A percentile compares a stretch with the other conserved stretches of the same genome.
Conservation (phyloP, 257 asterid genomes). For the Ajuga chamaepitys region DNA sequence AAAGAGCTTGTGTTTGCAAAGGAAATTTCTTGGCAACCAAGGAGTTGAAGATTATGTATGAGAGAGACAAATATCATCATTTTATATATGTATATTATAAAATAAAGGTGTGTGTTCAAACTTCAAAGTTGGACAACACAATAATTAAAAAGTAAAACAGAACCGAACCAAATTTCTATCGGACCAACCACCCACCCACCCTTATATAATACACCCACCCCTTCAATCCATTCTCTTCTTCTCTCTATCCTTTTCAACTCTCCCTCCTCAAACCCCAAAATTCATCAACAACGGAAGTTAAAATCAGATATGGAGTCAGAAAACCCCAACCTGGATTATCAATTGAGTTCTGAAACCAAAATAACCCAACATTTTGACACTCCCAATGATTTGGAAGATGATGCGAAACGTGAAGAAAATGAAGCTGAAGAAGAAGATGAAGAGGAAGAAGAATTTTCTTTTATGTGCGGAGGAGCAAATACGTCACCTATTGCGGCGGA, state of each 20-base stretch:
- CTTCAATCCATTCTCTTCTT: conserved; percentile 10
- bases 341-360: conserved; percentile 7
- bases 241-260: neutral
- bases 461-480: conserved; percentile 39
- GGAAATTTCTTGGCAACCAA: conserved; percentile 13
- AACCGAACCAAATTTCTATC: conserved; percentile 11
- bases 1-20: too few species aligned
- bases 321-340: conserved; percentile 1
- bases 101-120: conserved; percentile 20
- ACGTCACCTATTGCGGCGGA: conserved; percentile 72
- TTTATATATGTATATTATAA: too few species aligned
- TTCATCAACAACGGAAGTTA: neutral
- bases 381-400: neutral
- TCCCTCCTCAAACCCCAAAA: neutral
- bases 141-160: neutral
- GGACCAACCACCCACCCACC: conserved; percentile 3
- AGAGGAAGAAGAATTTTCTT: conserved; percentile 61
- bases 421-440: conserved; percentile 3
- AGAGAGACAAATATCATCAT: conserved; percentile 14
- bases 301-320: conserved; percentile 21
- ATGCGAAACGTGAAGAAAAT: conserved; percentile 3
- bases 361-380: conserved; percentile 15
- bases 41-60: neutral
- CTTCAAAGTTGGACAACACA: conserved; percentile 21
- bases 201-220: conserved; percentile 15